phyloP scores from a whole-genome alignment of 1,139 yeast genomes.

The Suhomyces maxii region DNA sequence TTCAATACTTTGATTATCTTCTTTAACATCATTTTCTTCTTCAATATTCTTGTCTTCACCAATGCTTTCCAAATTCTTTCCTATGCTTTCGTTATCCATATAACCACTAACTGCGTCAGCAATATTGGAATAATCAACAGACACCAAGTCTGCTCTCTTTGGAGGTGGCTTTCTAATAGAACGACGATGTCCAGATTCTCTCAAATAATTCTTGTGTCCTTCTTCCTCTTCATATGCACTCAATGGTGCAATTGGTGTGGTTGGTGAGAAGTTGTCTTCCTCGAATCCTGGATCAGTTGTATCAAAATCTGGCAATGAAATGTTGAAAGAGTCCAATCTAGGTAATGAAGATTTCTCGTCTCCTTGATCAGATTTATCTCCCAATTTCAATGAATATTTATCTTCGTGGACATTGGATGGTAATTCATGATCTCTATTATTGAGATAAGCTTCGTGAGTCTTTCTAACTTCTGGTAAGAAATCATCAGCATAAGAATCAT shows the following conservation, averaged over 20 bases:
- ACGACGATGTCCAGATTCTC: conserved; percentile 30
- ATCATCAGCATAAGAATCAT: conserved; percentile 5
- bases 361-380: neutral
- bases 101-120: conserved; percentile 30
- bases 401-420: neutral
- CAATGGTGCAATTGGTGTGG: conserved; percentile 36
- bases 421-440: neutral
- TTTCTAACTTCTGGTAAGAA: neutral
- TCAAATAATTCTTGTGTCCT: conserved; percentile 32
- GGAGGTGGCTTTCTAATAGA: conserved; percentile 41
- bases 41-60: conserved; percentile 2
- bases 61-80: conserved; percentile 7
- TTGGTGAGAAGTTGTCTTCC: conserved; percentile 17
- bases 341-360: conserved; percentile 18
- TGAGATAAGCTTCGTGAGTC: neutral
- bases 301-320: conserved; percentile 32
- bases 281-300: conserved; percentile 1
- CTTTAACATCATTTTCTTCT: neutral
- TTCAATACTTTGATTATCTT: conserved; percentile 1
- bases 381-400: neutral
- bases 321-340: conserved; percentile 23
- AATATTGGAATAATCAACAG: conserved; percentile 28
- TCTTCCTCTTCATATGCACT: conserved; percentile 22
- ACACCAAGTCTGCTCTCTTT: conserved; percentile 21
- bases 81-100: conserved; percentile 15